Base-by-base conservation (phyloP, 192 early-diverging fungal genomes). In the Cetraspora pellucida region DNA sequence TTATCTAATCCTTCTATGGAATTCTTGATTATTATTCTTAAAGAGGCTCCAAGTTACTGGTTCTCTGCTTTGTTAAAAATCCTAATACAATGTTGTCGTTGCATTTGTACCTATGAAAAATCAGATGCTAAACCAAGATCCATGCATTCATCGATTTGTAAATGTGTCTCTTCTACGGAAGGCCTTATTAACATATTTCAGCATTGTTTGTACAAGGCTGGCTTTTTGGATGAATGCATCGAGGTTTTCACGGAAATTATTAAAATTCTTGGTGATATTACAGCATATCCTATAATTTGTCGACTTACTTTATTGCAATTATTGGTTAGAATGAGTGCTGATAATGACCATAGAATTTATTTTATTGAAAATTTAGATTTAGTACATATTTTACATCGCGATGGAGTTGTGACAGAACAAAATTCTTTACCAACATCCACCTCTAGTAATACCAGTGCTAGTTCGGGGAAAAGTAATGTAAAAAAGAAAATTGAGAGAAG, bases 301-400 rank as follows among this genome's bases (percentile, higher is more conserved):
- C 81, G 85, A 65, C 73, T 89, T 66, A 73, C 84, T 37, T 79
- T 85, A 27, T 74, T 89, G 21, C 85, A 86, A 60, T 80, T 86
- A 52, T 72, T 88, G 46, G 81, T 87, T 10, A 79, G 85, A 27
- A 82, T 89, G 21, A 82, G 86, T 25, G 85, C 84, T 72, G 78
- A 84, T 77, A 72, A 83, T 60, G 86, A 89, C 45, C 86, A 89
- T 68, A 75, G 85, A 16, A 80, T 89, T 17, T 89, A 82, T 63
- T 78, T 85, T 55, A 25, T 64, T 1, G 44, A 64, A 1, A 30
- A 61, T 45, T 19, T 75, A 8, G 74, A 28, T 27, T 19, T 21
- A 21, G 57, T 60, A 4, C 30, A 57, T 60, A 27, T 61, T 27
- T 74, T 74, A 21, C 72, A 74, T 74, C 54, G 72, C 21, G 37